These are phyloP conservation scores for Sisymbrium irio DNA, from an alignment of 345 rosid species.

Conservation along the genomic window DNA sequence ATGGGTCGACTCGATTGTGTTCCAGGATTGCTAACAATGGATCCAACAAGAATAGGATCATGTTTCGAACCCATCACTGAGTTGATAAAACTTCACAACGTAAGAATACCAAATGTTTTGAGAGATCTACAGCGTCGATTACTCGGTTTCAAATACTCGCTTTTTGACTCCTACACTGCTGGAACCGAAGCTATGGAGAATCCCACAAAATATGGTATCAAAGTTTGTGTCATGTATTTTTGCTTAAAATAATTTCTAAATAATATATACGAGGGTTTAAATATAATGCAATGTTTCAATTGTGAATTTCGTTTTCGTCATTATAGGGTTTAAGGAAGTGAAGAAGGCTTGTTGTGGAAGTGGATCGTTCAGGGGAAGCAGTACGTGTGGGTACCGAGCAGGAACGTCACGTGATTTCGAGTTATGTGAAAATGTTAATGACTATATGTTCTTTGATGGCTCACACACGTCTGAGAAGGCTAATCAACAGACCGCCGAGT, in stretches of 20 bases:
- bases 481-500: slow-evolving; percentile 37
- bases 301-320: not conserved
- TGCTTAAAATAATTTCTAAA: not conserved
- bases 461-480: slow-evolving; percentile 38
- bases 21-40: slow-evolving; percentile 46
- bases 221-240: not conserved
- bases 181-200: slow-evolving; percentile 44
- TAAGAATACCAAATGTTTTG: slow-evolving; percentile 42
- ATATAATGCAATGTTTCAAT: not conserved
- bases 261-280: not conserved
- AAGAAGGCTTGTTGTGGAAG: slow-evolving; percentile 70
- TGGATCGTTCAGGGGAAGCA: slow-evolving; percentile 55
- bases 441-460: slow-evolving; percentile 44
- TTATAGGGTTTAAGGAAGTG: slow-evolving; percentile 65
- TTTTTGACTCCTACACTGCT: slow-evolving; percentile 43
- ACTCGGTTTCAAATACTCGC: slow-evolving; percentile 55
- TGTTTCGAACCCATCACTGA: slow-evolving; percentile 45
- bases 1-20: slow-evolving; percentile 61
- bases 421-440: slow-evolving; percentile 32
- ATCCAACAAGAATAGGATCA: slow-evolving; percentile 38
- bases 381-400: slow-evolving; percentile 48
- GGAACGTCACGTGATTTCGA: slow-evolving; percentile 18
- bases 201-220: slow-evolving; percentile 62
- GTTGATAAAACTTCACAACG: slow-evolving; percentile 52
- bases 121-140: slow-evolving; percentile 38